Evolutionary conservation across 2,329 filamentous ascomycete genomes (phyloP), one percentile per base, ranked within the genome.

Genomic region (Ascochyta koolunga): DNA sequence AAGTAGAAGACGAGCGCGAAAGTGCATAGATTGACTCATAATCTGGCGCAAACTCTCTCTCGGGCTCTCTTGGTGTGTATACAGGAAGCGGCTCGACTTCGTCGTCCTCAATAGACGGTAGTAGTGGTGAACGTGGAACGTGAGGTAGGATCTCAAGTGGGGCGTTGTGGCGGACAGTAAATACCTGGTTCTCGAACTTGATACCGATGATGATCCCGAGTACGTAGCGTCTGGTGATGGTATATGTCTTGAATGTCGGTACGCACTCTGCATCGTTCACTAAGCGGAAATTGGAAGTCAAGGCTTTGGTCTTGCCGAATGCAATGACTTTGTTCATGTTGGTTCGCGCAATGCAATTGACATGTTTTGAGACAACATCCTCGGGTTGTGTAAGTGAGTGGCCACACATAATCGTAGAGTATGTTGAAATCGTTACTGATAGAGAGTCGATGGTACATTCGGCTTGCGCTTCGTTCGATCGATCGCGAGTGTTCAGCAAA

Each of bases 171-270:
- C 59, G 60, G 22, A 74, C 59, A 3, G 53, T 64, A 45, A 70
- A 72, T 3, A 55, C 54, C 19, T 72, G 63, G n/a, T 55, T 57
- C 13, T 60, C 52, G 42, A 59, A 71, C 35, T 62, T 67, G 37
- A 74, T 58, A 29, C 66, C 68, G 4, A 74, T 57, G 3, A 58
- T 52, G 3, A 73, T 52, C 9, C 46, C 58, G 19, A 75, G 59
- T 6, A 54, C 58, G 49, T 75, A 74, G 1, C 64, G 60, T 2
- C 70, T 64, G 2, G 65, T 71, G 21, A 74, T 62, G 3, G 65
- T 69, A 48, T 72, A 74, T 1, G 72, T 72, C 29, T 65, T 72
- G 60, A 74, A 73, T 0, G 66, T 68, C 0, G 72, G 72, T 1
- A 73, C 62, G 42, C 70, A 72, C 48, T 74, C 69, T 7, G 50